Conservation (phyloP, 2,329 filamentous ascomycete genomes). For the Sclerotinia sclerotiorum region DNA sequence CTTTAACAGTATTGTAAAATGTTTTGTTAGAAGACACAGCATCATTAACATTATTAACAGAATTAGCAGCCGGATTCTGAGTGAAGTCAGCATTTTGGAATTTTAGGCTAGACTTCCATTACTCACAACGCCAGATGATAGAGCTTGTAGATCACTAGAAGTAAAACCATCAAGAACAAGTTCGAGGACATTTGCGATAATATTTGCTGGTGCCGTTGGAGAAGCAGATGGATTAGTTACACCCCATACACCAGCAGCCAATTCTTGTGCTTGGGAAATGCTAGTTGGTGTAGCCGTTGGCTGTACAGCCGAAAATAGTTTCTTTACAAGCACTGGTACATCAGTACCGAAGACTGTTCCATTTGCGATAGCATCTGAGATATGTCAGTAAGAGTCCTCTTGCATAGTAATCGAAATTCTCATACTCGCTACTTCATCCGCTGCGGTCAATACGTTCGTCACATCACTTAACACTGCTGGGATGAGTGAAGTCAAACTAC, state of each 20-base stretch:
- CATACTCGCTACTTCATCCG: background rate
- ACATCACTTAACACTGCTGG: background rate
- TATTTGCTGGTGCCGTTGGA: conserved; percentile 24
- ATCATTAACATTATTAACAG: background rate
- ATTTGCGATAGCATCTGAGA: conserved; percentile 26
- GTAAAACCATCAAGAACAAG: conserved; percentile 29
- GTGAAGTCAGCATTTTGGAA: background rate
- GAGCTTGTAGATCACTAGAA: conserved; percentile 25
- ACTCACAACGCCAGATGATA: conserved; percentile 17
- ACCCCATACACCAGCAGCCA: conserved; percentile 22
- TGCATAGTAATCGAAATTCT: too few species aligned
- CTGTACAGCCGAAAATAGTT: conserved; percentile 31
- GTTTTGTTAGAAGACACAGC: conserved; percentile 20
- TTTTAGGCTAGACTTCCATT: too few species aligned
- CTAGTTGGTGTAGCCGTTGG: conserved; percentile 36
- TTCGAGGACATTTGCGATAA: conserved; percentile 26
- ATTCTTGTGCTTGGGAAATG: conserved; percentile 28
- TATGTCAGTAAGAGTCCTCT: background rate
- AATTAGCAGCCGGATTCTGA: background rate
- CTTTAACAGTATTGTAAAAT: conserved; percentile 30
- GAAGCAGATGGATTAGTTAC: conserved; percentile 16
- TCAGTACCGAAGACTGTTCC: conserved; percentile 28
- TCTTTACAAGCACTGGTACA: conserved; percentile 24
- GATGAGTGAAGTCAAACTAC: background rate
- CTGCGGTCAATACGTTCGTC: background rate